Base-by-base conservation (phyloP, 306 rosid genomes). In the Cajanus cajan region DNA sequence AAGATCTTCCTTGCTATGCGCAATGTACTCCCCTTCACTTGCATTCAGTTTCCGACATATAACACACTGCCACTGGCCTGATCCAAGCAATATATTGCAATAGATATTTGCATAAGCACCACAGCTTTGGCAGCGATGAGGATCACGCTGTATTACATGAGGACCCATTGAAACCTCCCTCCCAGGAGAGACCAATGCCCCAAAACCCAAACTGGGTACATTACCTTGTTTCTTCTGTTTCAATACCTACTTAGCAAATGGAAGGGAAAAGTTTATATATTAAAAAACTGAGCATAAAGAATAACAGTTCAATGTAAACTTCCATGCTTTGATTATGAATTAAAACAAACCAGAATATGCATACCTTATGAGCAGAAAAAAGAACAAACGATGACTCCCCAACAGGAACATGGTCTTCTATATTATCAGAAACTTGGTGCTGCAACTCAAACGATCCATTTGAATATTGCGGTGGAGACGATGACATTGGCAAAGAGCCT, bases 61-160 rank as follows among this genome's bases (percentile, higher is more conserved):
- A 52, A 96, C 97, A 84, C 99, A 96, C 78, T 96, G 97, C 98
- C 99, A 96, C 90, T 96, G 98, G 72, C 99, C 99, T 76, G 99
- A 96, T 66, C 98, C 97, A 82, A 88, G 81, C 79, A 96, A 86
- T 76, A 96, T 86, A 68, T 90, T 91, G 91, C 98, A 87, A 71
- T 91, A 90, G 72, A 86, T 57, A 80, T 93, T 96, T 57, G 98
- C 94, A 88, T 90, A 96, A 78, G 97, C 97, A 75, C 99, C 98
- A 82, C 99, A 96, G 85, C 84, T 91, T 80, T 88, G 90, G 78
- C 99, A 96, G 58, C 97, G 97, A 84, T 96, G 98, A 45, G 98
- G 97, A 71, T 91, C 94, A 4, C 98, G 98, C 78, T 93, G 98
- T 72, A 96, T 76, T 66, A 91, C 83, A 80, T 93, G 98, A 63